Evolutionary conservation across 139 green algal species (phyloP).

Genomic region (Protoeuglena noctilucae): DNA sequence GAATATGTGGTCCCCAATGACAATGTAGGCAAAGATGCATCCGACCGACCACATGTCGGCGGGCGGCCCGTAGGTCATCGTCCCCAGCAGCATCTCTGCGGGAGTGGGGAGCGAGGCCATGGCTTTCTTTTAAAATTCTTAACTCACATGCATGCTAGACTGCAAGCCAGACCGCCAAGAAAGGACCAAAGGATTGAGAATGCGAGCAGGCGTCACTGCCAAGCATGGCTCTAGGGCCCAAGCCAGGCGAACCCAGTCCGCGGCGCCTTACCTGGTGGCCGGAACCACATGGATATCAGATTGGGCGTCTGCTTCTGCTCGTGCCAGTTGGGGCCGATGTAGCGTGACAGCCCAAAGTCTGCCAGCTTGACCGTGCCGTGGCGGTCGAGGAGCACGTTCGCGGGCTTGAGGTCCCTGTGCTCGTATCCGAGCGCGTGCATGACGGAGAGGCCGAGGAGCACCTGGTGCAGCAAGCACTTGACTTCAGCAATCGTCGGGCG

Average conservation of each 20-base stretch:
- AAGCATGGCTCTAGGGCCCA: too few relatives aligned
- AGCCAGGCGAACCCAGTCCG: too few relatives aligned
- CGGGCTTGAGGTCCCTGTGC: background rate
- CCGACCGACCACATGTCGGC: background rate
- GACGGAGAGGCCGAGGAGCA: background rate
- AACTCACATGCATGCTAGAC: too few relatives aligned
- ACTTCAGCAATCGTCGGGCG: background rate
- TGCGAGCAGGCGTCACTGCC: too few relatives aligned
- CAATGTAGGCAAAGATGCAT: background rate
- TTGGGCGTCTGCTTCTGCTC: background rate
- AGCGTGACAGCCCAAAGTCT: background rate
- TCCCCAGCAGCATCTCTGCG: background rate
- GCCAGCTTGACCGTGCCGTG: background rate
- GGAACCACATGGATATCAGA: background rate
- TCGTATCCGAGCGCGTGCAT: background rate
- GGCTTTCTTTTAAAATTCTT: too few relatives aligned
- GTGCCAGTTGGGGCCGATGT: background rate
- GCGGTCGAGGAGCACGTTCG: background rate
- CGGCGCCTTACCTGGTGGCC: too few relatives aligned
- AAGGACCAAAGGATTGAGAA: too few relatives aligned
- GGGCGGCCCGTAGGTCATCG: background rate
- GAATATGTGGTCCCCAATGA: background rate
- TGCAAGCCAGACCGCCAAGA: too few relatives aligned
- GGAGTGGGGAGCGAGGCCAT: too few relatives aligned
- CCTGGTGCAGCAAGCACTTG: background rate